Base-by-base conservation (phyloP, 2,329 filamentous ascomycete species). In the Cercospora sp. region DNA sequence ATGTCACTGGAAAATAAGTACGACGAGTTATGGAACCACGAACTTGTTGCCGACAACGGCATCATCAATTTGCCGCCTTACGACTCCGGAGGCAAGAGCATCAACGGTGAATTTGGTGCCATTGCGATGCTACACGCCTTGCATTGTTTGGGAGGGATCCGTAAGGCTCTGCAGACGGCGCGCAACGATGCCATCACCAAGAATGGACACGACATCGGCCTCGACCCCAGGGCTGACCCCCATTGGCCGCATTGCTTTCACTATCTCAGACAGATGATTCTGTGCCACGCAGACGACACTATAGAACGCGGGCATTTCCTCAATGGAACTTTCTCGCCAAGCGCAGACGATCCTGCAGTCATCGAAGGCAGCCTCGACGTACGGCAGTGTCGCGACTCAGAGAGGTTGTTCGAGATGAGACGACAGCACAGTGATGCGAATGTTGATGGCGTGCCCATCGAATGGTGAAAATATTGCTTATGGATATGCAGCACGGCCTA, bases 211-310 rank as follows among this genome's bases (percentile, higher is more conserved):
- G 40, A 64, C n/a, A 64, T 67, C 18, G 66, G 66, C 9, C 43
- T 59, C 18, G 61, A 67, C n/a, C 37, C 40, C 6, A 16, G 59
- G 45, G 53, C 55, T 43, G 66, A 67, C 51, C 61, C 66, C 37
- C 66, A 67, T 53, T 67, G 66, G 66, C 66, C 66, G 21, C 66
- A 67, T 13, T 67, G 66, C 49, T 26, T 67, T 16, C 57, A 64
- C 12, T 67, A 67, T 32, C 40, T 67, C 13, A 5, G 66, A 4
- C 34, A 64, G 28, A n/a, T 58, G 13, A 67, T 67, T 16, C 37
- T 67, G 51, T 67, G 66, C 21, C 60, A 63, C 21, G 66, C 66
- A 10, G 66, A 67, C 30, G 66, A 67, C 32, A 67, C 66, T 3
- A 63, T 67, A n/a, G 66, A 67, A 34, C 43, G 61, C 43, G 61